phyloP scores from a whole-genome alignment of 1,284 basidiomycete genomes.

The Ganoderma lingzhi region DNA sequence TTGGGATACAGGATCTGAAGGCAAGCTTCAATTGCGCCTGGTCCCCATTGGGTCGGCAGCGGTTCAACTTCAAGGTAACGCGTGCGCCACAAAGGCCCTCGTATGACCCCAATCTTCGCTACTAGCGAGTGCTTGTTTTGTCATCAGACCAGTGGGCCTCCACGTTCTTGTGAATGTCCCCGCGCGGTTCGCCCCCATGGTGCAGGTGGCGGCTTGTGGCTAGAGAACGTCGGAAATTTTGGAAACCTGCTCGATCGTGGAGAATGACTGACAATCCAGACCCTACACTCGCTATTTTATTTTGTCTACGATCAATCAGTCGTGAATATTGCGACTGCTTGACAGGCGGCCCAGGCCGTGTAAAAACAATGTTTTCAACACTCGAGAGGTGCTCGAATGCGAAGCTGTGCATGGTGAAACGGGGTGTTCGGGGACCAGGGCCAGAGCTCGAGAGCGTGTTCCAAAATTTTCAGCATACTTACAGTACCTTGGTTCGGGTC shows the following conservation, averaged over 20 bases:
- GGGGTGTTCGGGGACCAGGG: background rate
- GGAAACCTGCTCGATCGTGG: background rate
- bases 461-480: background rate
- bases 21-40: background rate
- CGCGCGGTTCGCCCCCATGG: background rate
- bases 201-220: background rate
- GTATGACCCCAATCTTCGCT: background rate
- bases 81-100: background rate
- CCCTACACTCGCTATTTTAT: background rate
- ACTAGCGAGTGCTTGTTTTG: background rate
- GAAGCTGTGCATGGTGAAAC: background rate
- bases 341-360: no score
- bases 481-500: no score
- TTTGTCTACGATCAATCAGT: background rate
- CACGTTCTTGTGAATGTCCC: background rate
- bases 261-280: background rate
- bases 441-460: background rate
- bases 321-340: background rate
- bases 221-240: background rate
- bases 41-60: background rate
- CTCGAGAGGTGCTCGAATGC: background rate
- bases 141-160: constrained; percentile 6
- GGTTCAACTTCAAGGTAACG: background rate
- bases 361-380: background rate
- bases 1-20: no score